Percentiles rank a stretch among this genome's conserved stretches.
Evolutionary conservation across 1,284 basidiomycete species (phyloP).

Genomic region (Bondarzewia mesenterica): DNA sequence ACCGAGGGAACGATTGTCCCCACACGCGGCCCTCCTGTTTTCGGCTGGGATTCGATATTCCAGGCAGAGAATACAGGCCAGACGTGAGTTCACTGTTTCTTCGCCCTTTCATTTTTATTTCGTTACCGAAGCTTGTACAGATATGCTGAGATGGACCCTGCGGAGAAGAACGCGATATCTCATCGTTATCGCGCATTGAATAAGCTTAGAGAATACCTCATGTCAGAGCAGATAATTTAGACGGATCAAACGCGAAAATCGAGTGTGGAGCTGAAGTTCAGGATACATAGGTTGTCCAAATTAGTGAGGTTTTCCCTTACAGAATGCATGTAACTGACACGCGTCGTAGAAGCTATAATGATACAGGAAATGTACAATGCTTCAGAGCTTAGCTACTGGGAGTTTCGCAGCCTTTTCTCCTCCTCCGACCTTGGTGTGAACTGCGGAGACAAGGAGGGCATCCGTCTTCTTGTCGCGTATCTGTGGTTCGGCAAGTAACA

Average conservation of each 20-base stretch:
- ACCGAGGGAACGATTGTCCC: conserved; percentile 87
- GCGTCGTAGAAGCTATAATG: not conserved
- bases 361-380: not conserved
- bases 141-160: conserved; percentile 89
- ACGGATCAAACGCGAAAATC: no score
- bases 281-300: no score
- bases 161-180: conserved; percentile 84
- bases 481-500: not conserved
- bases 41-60: conserved; percentile 92
- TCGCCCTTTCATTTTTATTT: not conserved
- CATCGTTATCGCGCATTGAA: conserved; percentile 86
- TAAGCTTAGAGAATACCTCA: conserved; percentile 69
- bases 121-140: conserved; percentile 29
- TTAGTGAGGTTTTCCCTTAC: no score
- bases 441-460: not conserved
- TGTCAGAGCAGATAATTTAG: not conserved
- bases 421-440: not conserved
- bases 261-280: no score
- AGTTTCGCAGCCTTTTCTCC: not conserved
- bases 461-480: not conserved
- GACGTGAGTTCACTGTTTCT: conserved; percentile 54
- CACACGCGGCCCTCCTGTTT: conserved; percentile 69
- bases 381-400: not conserved
- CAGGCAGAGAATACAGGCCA: conserved; percentile 68
- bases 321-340: no score